Percentiles rank a stretch among this genome's conserved stretches.
phyloP scores from a whole-genome alignment of 2,329 filamentous ascomycete genomes.

The Bipolaris oryzae region DNA sequence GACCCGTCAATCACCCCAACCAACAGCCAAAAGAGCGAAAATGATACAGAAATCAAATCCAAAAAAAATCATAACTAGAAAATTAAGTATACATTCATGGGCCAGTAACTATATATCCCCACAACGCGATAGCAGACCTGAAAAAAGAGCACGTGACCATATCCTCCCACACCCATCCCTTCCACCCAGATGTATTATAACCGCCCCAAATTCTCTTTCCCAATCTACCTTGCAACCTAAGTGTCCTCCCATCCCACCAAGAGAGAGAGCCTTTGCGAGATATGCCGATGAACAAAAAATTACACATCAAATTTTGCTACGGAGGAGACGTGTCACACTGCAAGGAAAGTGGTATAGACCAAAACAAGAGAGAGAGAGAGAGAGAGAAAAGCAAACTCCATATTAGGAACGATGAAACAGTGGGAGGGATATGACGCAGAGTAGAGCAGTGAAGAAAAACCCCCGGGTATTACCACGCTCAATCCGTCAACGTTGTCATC shows the following conservation, averaged over 20 bases:
- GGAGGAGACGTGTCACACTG: slow-evolving; percentile 26
- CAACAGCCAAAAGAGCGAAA: background rate
- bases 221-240: slow-evolving; percentile 1
- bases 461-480: slow-evolving; percentile 33
- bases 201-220: slow-evolving; percentile 1
- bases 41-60: background rate
- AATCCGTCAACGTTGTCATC: slow-evolving; percentile 14
- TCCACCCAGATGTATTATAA: slow-evolving; percentile 15
- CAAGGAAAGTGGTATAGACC: slow-evolving; percentile 46
- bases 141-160: slow-evolving; percentile 1
- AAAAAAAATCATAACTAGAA: slow-evolving; percentile 38
- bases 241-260: background rate
- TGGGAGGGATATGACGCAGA: slow-evolving; percentile 24
- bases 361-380: slow-evolving; percentile 25
- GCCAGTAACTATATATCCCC: slow-evolving; percentile 3
- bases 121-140: slow-evolving; percentile 5
- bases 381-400: slow-evolving; percentile 39
- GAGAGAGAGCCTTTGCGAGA: background rate
- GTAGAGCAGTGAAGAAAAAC: slow-evolving; percentile 20
- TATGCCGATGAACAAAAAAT: slow-evolving; percentile 23
- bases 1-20: too few relatives aligned
- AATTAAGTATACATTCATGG: slow-evolving; percentile 36
- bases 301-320: slow-evolving; percentile 27
- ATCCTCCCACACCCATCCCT: background rate
- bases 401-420: slow-evolving; percentile 26